Evolutionary conservation across 176 grass and related monocot species (phyloP).

Genomic region (Musa schizocarpa): DNA sequence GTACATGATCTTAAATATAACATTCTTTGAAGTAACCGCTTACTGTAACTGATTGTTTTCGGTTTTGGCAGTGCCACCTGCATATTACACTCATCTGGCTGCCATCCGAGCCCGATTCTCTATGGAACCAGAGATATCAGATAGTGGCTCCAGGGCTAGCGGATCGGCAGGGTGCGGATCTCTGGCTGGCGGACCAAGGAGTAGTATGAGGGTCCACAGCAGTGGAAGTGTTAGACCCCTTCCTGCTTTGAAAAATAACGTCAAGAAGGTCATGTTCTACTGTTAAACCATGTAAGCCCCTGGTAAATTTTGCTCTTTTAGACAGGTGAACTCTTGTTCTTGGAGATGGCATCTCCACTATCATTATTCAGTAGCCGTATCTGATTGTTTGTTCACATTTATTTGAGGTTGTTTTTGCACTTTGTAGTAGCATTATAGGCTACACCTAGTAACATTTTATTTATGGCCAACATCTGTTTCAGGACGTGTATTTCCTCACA

Average conservation of each 20-base stretch:
- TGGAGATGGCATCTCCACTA: too few species aligned
- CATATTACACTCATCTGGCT: slow-evolving; percentile 1
- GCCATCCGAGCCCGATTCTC: background rate
- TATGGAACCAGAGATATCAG: background rate
- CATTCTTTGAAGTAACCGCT: too few species aligned
- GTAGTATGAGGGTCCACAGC: background rate
- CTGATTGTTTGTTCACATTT: too few species aligned
- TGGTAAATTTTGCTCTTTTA: background rate
- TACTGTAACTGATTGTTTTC: too few species aligned
- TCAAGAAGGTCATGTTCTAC: slow-evolving; percentile 3
- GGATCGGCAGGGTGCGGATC: background rate
- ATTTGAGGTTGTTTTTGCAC: too few species aligned
- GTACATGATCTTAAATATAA: too few species aligned
- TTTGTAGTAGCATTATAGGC: too few species aligned
- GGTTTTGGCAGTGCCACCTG: background rate
- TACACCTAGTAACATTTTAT: too few species aligned
- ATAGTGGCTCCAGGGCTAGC: background rate
- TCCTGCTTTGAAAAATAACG: background rate
- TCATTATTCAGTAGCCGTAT: too few species aligned
- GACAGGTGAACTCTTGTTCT: background rate
- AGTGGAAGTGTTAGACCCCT: background rate
- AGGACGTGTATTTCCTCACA: too few species aligned
- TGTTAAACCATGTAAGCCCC: background rate
- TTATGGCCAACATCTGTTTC: too few species aligned
- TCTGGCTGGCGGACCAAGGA: background rate